Evolutionary conservation across 2,329 filamentous ascomycete species (phyloP), one percentile per base, ranked within the genome.

Genomic region (Diaporthe velutina): DNA sequence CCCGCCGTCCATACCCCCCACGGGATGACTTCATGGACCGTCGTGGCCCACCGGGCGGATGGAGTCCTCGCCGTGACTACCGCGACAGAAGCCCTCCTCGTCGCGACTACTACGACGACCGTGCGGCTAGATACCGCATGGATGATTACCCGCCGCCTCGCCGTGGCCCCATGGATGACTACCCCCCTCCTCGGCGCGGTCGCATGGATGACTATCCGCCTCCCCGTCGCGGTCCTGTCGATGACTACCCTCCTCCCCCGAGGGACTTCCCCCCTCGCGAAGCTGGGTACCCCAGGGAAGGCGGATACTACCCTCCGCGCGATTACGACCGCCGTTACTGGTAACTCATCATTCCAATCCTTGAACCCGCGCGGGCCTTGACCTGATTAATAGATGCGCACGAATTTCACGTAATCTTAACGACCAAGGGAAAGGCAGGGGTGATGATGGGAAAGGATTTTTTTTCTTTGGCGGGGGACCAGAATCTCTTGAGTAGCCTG

Each of bases 101-200:
- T 75, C 93, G 95, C 79, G 94, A 96, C 76, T 98, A 98, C 85
- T 98, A 98, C 84, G 93, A 95, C 61, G 94, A 96, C 77, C 92
- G 64, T 42, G 60, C 93, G 81, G 92, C 94, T 79, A 91, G 93
- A 67, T 95, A 96, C 81, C 93, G 95, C 58, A 88, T 94, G 77
- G 93, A 96, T 76, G 95, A 98, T 81, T 97, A 98, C 76, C 86
- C 86, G 79, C 91, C 92, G 72, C 91, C 89, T 73, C 88, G 93
- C 77, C 88, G 90, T 78, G 87, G 93, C 74, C 94, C 94, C 80
- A 93, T 95, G 74, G 95, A 97, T 79, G 90, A 93, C 81, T 90
- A 93, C 80, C 90, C 92, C 77, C 90, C 91, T 66, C 88, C 82
- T 28, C 91, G 92, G 75, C 90, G 64, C 45, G 64, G 64, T 38